Evolutionary conservation across 768 basidiomycete genomes (phyloP).

Genomic region (Cyclocybe aegerita): DNA sequence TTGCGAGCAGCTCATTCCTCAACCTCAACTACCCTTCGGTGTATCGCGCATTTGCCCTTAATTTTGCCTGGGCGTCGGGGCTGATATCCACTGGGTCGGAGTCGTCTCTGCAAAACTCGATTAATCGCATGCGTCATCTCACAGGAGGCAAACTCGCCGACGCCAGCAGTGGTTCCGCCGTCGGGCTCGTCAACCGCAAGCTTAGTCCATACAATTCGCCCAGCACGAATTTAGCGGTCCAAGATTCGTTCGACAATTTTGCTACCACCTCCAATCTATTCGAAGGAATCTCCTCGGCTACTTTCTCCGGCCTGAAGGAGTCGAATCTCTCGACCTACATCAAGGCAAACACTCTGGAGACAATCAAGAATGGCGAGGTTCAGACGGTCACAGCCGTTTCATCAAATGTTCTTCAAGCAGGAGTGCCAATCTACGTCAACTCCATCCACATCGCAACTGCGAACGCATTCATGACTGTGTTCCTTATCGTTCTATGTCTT

Average conservation of each 20-base stretch:
- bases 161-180: constrained; percentile 55
- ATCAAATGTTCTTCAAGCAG: constrained; percentile 70
- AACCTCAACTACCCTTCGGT: constrained; percentile 85
- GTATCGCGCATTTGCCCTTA: constrained; percentile 79
- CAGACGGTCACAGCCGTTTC: constrained; percentile 65
- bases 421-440: constrained; percentile 81
- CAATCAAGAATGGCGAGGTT: constrained; percentile 41
- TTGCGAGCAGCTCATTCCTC: constrained; percentile 77
- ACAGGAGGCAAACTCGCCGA: constrained; percentile 79
- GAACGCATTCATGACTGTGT: constrained; percentile 91
- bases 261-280: not conserved
- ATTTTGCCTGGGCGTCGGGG: constrained; percentile 89
- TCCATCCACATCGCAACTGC: constrained; percentile 76
- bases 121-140: constrained; percentile 76
- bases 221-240: not conserved
- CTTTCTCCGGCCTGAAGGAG: not conserved
- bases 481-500: constrained; percentile 69
- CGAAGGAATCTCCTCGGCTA: not conserved
- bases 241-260: not conserved
- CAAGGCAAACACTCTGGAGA: constrained; percentile 10
- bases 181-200: constrained; percentile 78
- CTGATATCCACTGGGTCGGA: constrained; percentile 54
- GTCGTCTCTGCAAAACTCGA: constrained; percentile 70
- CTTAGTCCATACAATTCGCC: constrained; percentile 73
- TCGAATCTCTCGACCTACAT: constrained; percentile 2